Evolutionary conservation across 2,329 filamentous ascomycete genomes (phyloP), one percentile per base, ranked within the genome.

Genomic region (Neopestalotiopsis clavispora): DNA sequence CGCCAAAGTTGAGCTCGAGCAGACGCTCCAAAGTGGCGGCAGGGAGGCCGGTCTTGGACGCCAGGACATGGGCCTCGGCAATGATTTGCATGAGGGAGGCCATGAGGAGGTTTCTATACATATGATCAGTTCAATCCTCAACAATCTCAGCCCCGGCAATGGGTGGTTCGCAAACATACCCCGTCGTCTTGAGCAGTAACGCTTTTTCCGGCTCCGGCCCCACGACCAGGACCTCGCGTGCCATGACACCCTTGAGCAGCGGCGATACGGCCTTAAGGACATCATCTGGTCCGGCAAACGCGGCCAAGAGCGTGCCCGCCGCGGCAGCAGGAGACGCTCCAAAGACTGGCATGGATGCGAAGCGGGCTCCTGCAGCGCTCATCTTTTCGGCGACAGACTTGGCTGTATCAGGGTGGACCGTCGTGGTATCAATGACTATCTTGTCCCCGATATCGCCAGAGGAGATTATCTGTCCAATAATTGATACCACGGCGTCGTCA

Each of bases 71-170:
- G 0, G 85, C 82, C 74, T 87, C 85, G 0, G 81, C 80, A 4
- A 87, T 77, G 0, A 86, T 74, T 66, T 84, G 81, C 83, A 85
- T 85, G 72, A 86, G 79, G 0, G 83, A 83, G 2, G 84, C 83
- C 0, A 83, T 85, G 13, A 87, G 78, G 61, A 84, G 84, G 67
- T 87, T 87, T 14, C 82, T 84, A 28, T 20, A 49, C 14, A 17
- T 23, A 30, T 34, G 20, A 10, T 38, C 34, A 38, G 34, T 38
- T 38, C 10, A 38, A 3, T 28, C 3, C 23, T 28, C 34, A 38
- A 7, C 1, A 7, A 10, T 6, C 1, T 3, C 10, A 38, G 34
- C 2, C 34, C 5, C 0, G 23, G 38, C 6, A 60, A 38, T 62
- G 23, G 1, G 3, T 23, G 7, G 58, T 3, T 13, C 12, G 2